phyloP scores from a whole-genome alignment of 208 protist species.

The Leptomonas seymouri region DNA sequence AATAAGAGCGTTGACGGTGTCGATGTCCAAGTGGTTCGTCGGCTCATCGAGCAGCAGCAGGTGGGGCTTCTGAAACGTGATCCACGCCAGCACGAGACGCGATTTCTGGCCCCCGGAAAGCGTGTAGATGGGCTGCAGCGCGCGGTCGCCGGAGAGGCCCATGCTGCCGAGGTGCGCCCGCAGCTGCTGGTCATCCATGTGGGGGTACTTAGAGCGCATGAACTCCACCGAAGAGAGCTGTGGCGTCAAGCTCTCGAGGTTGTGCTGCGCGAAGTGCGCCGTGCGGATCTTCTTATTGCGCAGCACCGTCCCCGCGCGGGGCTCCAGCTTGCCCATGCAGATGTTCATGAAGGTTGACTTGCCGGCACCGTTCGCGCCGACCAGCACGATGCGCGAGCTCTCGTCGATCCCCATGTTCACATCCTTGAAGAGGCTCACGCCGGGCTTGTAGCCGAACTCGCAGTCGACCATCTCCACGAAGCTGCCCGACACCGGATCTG shows the following conservation, averaged over 20 bases:
- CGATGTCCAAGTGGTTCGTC: constrained; percentile 96
- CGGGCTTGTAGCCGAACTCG: constrained; percentile 93
- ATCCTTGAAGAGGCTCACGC: constrained; percentile 85
- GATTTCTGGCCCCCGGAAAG: constrained; percentile 96
- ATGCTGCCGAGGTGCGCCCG: constrained; percentile 93
- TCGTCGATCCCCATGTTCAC: constrained; percentile 93
- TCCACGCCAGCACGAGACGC: constrained; percentile 92
- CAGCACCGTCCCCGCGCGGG: constrained; percentile 78
- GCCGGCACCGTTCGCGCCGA: constrained; percentile 92
- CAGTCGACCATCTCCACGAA: constrained; percentile 90
- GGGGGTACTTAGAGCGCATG: constrained; percentile 84
- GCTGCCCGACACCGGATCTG: constrained; percentile 76
- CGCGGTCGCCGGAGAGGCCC: constrained; percentile 88
- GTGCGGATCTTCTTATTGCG: constrained; percentile 89
- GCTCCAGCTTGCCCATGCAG: constrained; percentile 83
- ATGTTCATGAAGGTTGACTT: constrained; percentile 97
- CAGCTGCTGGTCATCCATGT: constrained; percentile 80
- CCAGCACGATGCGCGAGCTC: constrained; percentile 87
- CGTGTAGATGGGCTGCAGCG: constrained; percentile 92
- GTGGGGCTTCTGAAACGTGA: constrained; percentile 94
- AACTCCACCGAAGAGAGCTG: constrained; percentile 93
- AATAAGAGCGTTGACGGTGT: constrained; percentile 94
- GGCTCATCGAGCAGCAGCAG: constrained; percentile 97
- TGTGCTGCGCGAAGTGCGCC: constrained; percentile 94
- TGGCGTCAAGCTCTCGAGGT: constrained; percentile 92